A percentile compares a stretch with the other conserved stretches of the same genome.
phyloP scores from a whole-genome alignment of 2,329 filamentous ascomycete species.

The Fusarium humuli region DNA sequence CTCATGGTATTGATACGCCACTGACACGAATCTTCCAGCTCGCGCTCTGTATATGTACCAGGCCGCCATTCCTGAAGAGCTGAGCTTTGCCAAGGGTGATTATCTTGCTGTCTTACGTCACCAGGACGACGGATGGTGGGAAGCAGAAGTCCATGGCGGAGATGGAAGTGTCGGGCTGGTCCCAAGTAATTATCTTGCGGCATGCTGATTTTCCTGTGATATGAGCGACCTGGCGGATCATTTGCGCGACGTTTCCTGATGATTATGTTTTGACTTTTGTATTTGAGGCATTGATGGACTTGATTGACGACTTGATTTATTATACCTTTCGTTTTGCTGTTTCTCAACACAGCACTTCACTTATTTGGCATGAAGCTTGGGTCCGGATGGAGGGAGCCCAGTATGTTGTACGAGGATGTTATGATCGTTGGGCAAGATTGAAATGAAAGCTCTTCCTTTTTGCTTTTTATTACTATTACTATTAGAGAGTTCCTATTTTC shows the following conservation, averaged over 20 bases:
- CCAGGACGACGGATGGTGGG: constrained; percentile 99
- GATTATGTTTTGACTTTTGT: constrained; percentile 16
- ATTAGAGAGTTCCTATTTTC: constrained; percentile 12
- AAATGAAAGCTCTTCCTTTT: constrained; percentile 26
- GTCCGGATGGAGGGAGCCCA: constrained; percentile 7
- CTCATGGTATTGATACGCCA: not conserved
- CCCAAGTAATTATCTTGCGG: constrained; percentile 75
- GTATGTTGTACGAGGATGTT: constrained; percentile 9
- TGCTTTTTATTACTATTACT: constrained; percentile 5
- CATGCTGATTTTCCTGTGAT: constrained; percentile 53
- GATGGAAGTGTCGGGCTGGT: constrained; percentile 71
- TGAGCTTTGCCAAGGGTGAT: constrained; percentile 93
- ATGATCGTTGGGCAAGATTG: constrained; percentile 42
- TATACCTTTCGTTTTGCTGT: constrained; percentile 34
- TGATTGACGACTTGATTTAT: constrained; percentile 31
- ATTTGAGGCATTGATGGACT: constrained; percentile 9
- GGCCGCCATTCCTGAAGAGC: constrained; percentile 93
- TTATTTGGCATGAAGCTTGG: constrained; percentile 33
- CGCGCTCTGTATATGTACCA: constrained; percentile 94
- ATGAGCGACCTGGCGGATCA: constrained; percentile 20
- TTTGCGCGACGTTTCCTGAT: constrained; percentile 4
- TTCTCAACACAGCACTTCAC: constrained; percentile 15
- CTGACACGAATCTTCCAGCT: constrained; percentile 64
- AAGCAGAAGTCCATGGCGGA: constrained; percentile 87
- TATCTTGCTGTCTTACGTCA: constrained; percentile 87